These are phyloP conservation scores for Tricholoma sp. DNA, from an alignment of 768 basidiomycete genomes.

Conservation along the genomic window DNA sequence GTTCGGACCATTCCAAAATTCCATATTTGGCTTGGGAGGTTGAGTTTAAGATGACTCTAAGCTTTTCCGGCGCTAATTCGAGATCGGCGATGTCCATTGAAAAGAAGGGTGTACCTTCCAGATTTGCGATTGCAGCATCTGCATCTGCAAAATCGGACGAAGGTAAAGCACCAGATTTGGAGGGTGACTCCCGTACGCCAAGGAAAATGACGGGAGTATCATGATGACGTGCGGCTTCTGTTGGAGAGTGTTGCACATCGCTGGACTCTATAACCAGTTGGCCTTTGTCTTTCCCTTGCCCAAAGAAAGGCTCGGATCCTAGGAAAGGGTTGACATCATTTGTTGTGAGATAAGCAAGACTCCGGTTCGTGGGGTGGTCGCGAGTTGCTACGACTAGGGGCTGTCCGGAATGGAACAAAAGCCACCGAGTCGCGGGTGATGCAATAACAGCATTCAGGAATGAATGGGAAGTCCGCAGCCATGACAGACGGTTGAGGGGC, in stretches of 20 bases:
- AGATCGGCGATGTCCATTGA: constrained; percentile 66
- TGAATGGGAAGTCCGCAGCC: constrained; percentile 67
- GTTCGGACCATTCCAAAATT: constrained; percentile 56
- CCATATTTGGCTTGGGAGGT: constrained; percentile 35
- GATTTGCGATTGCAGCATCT: constrained; percentile 45
- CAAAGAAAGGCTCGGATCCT: constrained; percentile 64
- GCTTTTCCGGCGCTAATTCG: constrained; percentile 25
- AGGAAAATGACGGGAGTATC: constrained; percentile 70
- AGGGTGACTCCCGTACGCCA: constrained; percentile 63
- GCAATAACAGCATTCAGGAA: constrained; percentile 71
- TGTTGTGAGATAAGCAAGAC: constrained; percentile 53
- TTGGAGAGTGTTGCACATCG: constrained; percentile 27
- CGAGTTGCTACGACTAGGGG: constrained; percentile 51
- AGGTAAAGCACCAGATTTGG: constrained; percentile 47
- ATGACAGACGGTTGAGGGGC: constrained; percentile 75
- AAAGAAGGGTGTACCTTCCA: constrained; percentile 84
- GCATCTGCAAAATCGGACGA: constrained; percentile 62
- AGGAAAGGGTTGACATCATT: constrained; percentile 60
- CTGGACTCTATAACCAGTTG: constrained; percentile 25
- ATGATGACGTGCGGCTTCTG: constrained; percentile 55
- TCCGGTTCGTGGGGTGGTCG: constrained; percentile 24
- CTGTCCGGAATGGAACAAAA: constrained; percentile 70
- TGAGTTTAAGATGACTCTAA: constrained; percentile 36
- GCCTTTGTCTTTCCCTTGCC: constrained; percentile 53
- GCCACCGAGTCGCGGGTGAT: constrained; percentile 63